Conservation (phyloP, 208 protist species). For the Crithidia bombi region DNA sequence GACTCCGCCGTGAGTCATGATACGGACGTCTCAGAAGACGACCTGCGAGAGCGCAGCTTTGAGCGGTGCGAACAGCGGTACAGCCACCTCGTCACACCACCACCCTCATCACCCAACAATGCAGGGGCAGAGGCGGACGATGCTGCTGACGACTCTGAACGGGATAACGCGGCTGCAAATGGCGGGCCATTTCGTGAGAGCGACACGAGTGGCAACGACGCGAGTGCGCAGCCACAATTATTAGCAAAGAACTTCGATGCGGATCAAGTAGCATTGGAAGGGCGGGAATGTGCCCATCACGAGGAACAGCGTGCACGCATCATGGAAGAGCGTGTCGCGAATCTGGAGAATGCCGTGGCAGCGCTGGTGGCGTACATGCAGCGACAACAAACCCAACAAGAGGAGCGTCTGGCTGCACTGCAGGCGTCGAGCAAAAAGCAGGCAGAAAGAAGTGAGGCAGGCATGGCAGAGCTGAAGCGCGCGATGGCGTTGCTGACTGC, state of each 20-base stretch:
- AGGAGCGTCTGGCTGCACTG: conserved; percentile 28
- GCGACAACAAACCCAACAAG: conserved; percentile 30
- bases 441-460: conserved; percentile 36
- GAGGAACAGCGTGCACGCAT: conserved; percentile 27
- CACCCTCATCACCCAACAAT: background rate
- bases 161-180: background rate
- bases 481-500: conserved; percentile 15
- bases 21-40: background rate
- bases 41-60: conserved; percentile 33
- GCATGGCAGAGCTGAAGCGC: conserved; percentile 49
- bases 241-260: background rate
- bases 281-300: conserved; percentile 26
- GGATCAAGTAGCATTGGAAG: conserved; percentile 14
- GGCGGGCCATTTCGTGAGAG: background rate
- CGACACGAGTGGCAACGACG: background rate
- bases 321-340: conserved; percentile 46
- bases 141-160: background rate
- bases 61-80: conserved; percentile 45
- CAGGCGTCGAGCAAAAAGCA: conserved; percentile 36
- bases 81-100: conserved; percentile 25
- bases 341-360: conserved; percentile 63
- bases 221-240: too few species aligned
- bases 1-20: background rate
- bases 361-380: conserved; percentile 51
- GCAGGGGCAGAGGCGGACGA: background rate